phyloP scores from a whole-genome alignment of 2,329 filamentous ascomycete genomes.

The Aspergillus felis region DNA sequence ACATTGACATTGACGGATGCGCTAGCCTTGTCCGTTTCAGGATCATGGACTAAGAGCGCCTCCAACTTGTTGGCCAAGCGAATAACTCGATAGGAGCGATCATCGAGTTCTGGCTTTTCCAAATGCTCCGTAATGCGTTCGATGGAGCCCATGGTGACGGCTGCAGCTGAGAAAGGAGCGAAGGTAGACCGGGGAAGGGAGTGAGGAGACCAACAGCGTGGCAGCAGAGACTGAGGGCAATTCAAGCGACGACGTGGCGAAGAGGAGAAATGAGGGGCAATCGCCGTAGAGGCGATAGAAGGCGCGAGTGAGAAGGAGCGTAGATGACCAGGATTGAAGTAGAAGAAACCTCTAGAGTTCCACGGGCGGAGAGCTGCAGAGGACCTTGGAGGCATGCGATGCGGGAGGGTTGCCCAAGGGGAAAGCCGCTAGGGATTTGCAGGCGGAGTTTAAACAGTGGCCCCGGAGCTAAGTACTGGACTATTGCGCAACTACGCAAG shows the following conservation, averaged over 20 bases:
- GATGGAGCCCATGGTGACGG: constrained; percentile 30
- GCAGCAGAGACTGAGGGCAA: constrained; percentile 7
- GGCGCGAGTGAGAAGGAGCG: constrained; percentile 10
- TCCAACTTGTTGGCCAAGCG: constrained; percentile 82
- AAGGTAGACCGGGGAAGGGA: constrained; percentile 17
- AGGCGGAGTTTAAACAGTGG: not conserved
- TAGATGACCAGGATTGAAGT: constrained; percentile 4
- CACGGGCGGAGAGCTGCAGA: constrained; percentile 18
- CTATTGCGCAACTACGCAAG: not conserved
- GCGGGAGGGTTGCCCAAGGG: constrained; percentile 5
- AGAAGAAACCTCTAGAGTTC: constrained; percentile 12
- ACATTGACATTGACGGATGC: constrained; percentile 94
- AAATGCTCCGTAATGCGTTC: constrained; percentile 63
- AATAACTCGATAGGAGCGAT: constrained; percentile 83
- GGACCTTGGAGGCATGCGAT: constrained; percentile 37
- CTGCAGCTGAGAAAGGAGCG: constrained; percentile 15
- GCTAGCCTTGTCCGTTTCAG: constrained; percentile 93
- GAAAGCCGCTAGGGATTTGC: constrained; percentile 2
- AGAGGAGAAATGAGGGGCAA: constrained; percentile 14
- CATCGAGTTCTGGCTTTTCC: constrained; percentile 80
- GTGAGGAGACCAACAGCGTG: constrained; percentile 7
- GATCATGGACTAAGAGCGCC: constrained; percentile 86
- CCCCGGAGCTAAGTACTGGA: not conserved
- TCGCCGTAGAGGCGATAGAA: constrained; percentile 11
- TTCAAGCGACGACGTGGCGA: constrained; percentile 13